These are phyloP conservation scores for Candida pseudofarinosa DNA, from an alignment of 805 yeast genomes.

Conservation along the genomic window DNA sequence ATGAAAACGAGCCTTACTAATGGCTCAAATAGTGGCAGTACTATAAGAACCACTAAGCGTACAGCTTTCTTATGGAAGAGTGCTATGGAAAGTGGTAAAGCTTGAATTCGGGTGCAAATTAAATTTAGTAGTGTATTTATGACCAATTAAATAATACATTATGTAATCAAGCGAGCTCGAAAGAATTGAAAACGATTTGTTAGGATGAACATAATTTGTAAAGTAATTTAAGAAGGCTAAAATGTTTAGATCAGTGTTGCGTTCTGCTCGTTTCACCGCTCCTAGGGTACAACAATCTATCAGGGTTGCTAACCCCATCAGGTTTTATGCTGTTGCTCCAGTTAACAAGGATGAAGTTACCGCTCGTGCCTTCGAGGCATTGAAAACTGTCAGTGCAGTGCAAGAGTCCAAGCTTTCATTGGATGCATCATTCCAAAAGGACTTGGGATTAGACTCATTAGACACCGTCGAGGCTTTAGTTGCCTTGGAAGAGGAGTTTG, in stretches of 20 bases:
- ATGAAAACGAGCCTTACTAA: conserved; percentile 7
- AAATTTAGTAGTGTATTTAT: not conserved
- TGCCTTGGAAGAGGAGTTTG: conserved; percentile 88
- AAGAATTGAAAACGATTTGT: not conserved
- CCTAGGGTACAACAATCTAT: conserved; percentile 26
- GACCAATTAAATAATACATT: not conserved
- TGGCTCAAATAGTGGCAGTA: conserved; percentile 9
- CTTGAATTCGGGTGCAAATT: not conserved
- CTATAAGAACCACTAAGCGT: conserved; percentile 8
- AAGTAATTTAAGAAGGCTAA: conserved; percentile 6
- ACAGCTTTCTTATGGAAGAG: conserved; percentile 36
- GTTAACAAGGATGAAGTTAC: conserved; percentile 76
- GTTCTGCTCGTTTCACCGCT: conserved; percentile 34
- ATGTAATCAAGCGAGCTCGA: conserved; percentile 2
- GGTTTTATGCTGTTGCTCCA: conserved; percentile 60
- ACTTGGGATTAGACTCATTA: conserved; percentile 85
- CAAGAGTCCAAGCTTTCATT: conserved; percentile 41
- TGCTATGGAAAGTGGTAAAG: not conserved
- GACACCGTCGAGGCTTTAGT: conserved; percentile 95
- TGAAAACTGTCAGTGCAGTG: conserved; percentile 49
- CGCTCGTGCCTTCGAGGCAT: conserved; percentile 76
- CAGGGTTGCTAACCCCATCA: conserved; percentile 27
- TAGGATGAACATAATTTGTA: not conserved
- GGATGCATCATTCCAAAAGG: conserved; percentile 58
- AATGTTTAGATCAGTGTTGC: conserved; percentile 54